Base-by-base conservation (phyloP, 176 grass and related monocot species). In the Tuctoria greenei region DNA sequence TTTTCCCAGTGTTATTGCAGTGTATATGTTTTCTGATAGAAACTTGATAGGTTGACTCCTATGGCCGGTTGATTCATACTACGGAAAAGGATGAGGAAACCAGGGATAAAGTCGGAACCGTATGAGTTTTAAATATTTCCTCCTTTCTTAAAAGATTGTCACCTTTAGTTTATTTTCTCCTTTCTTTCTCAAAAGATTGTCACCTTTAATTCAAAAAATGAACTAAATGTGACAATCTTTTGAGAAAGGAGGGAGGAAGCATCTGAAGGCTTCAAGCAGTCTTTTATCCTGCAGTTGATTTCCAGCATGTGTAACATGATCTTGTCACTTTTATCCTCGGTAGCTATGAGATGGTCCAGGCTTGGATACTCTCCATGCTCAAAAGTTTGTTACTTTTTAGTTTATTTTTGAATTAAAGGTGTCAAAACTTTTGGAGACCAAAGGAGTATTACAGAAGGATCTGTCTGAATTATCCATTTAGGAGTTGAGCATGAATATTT, bases 11-110 rank as follows among this genome's bases (percentile, higher is more conserved):
- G 55, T 20, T 69, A 28, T 63, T 14, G 42, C 18, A 18, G 40
- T 75, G 52, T 68, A 69, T 70, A 64, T 88, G 26, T 75, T 58
- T 75, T 83, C 62, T 63, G 31, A 67, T 62, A 45, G 52, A 78
- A 28, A 61, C 41, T 76, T 38, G 20, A 45, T 38, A 60, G 54
- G n/a, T 40, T 73, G 69, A 57, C 50, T 42, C 2, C n/a, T 67
- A 78, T 82, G 73, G 34, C 10, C 10, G 3, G 59, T 78, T 79
- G 37, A 62, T 67, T 62, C 66, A 54, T 60, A 15, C 73, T 61
- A 43, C 31, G 8, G 20, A 47, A 59, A 72, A 58, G 25, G 23
- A 20, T 15, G 10, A 58, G 28, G 31, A 15, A 28, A 78, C 38
- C 4, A 35, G 7, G 31, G 79, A 41, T 82, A 15, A 67, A 50